Evolutionary conservation across 495 filamentous ascomycete species (phyloP).

Genomic region (Penicillium taxi): DNA sequence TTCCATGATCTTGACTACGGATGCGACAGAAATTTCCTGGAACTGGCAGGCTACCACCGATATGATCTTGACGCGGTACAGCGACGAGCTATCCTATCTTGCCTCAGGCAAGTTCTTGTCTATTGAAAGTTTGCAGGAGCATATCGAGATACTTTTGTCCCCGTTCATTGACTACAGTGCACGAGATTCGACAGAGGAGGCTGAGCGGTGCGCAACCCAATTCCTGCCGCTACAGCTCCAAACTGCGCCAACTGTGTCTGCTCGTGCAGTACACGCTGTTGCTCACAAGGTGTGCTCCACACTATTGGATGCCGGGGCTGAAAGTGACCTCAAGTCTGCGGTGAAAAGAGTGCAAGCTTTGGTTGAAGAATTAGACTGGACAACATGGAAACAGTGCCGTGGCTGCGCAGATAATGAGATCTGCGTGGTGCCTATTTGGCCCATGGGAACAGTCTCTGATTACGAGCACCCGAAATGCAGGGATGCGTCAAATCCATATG

Average conservation of each 20-base stretch:
- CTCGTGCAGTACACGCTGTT: conserved; percentile 40
- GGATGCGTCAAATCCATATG: conserved; percentile 20
- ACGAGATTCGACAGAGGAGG: conserved; percentile 27
- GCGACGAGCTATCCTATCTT: conserved; percentile 43
- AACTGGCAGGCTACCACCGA: conserved; percentile 58
- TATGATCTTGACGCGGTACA: conserved; percentile 53
- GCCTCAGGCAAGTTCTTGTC: conserved; percentile 27
- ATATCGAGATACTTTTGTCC: conserved; percentile 39
- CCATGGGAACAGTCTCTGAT: conserved; percentile 47
- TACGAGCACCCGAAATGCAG: conserved; percentile 45
- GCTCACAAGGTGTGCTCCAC: conserved; percentile 42
- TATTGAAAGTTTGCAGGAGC: conserved; percentile 27
- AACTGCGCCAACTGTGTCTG: conserved; percentile 15
- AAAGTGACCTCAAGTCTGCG: conserved; percentile 17
- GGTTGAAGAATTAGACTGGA: conserved; percentile 49
- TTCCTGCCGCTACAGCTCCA: conserved; percentile 28
- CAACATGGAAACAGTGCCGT: conserved; percentile 53
- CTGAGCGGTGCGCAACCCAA: conserved; percentile 42
- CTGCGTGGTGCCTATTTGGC: conserved; percentile 64
- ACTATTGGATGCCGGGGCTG: conserved; percentile 33
- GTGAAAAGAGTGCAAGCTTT: conserved; percentile 29
- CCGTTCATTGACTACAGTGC: conserved; percentile 44
- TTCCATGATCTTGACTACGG: conserved; percentile 25
- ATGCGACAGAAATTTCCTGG: conserved; percentile 14
- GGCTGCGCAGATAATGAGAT: conserved; percentile 49